phyloP scores from a whole-genome alignment of 78 protist species.

The Chrysochromulina parva region DNA sequence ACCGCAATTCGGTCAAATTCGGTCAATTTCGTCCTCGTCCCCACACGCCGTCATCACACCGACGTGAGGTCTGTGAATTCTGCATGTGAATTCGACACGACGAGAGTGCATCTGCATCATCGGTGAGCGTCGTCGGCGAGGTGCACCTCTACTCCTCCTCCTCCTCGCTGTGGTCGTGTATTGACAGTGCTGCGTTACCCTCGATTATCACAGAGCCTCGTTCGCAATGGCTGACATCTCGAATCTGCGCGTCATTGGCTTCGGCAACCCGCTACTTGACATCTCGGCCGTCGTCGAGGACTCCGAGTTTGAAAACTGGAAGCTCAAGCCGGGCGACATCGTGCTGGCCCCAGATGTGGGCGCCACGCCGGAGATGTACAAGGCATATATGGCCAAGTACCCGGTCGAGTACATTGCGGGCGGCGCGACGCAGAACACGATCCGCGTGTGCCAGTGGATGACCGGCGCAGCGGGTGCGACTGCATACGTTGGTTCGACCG shows the following conservation, averaged over 20 bases:
- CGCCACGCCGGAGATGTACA: not conserved
- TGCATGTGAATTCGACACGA: too few relatives aligned
- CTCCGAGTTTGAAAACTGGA: conserved; percentile 54
- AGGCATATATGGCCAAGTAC: not conserved
- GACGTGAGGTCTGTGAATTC: too few relatives aligned
- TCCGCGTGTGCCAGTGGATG: conserved; percentile 79
- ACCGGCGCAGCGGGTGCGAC: conserved; percentile 41
- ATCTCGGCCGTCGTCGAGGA: conserved; percentile 75
- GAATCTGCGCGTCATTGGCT: not conserved
- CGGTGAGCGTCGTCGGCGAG: too few relatives aligned
- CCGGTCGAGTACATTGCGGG: conserved; percentile 90
- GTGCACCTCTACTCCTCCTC: too few relatives aligned
- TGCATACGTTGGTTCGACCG: conserved; percentile 88
- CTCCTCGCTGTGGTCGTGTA: too few relatives aligned
- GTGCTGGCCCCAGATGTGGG: conserved; percentile 91
- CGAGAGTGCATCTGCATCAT: too few relatives aligned
- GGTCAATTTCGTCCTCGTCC: too few relatives aligned
- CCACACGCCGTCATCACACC: too few relatives aligned
- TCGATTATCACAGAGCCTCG: too few relatives aligned
- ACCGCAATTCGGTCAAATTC: too few relatives aligned
- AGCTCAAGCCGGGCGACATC: conserved; percentile 69
- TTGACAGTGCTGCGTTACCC: too few relatives aligned
- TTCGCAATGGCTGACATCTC: too few relatives aligned
- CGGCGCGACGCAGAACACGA: conserved; percentile 83
- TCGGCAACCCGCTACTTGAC: conserved; percentile 85